A percentile compares a stretch with the other conserved stretches of the same genome.
phyloP scores from a whole-genome alignment of 176 grass and related monocot species.

The Carex myosuroides region DNA sequence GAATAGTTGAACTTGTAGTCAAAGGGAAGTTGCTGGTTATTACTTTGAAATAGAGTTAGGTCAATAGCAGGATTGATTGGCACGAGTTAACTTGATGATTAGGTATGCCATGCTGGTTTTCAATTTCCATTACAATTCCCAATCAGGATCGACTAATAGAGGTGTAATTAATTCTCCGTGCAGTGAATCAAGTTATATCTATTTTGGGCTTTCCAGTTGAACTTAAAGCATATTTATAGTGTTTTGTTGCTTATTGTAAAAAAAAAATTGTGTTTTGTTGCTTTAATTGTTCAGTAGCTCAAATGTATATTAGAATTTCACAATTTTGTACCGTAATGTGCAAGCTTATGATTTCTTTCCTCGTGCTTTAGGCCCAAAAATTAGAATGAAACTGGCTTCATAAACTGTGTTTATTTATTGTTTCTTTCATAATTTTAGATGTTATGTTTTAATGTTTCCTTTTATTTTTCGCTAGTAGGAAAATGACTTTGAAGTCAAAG shows the following conservation, averaged over 20 bases:
- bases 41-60: not conserved
- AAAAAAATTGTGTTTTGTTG: not conserved
- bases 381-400: not conserved
- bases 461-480: conserved; percentile 1
- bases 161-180: not conserved
- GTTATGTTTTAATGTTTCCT: not conserved
- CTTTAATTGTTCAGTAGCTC: not conserved
- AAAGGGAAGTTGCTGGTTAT: not conserved
- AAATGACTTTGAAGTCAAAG: conserved; percentile 15
- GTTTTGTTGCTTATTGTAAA: not conserved
- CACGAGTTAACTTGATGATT: not conserved
- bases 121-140: not conserved
- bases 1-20: not conserved
- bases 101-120: not conserved
- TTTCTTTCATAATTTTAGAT: not conserved
- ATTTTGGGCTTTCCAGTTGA: not conserved
- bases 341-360: not conserved
- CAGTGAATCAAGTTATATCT: not conserved
- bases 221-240: not conserved
- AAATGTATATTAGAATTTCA: not conserved
- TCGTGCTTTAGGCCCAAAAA: not conserved
- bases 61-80: conserved; percentile 6
- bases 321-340: not conserved
- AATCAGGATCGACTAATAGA: not conserved
- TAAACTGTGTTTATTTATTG: not conserved